These are phyloP conservation scores for Pouteria campechiana DNA, from an alignment of 179 eudicot species.

Conservation along the genomic window DNA sequence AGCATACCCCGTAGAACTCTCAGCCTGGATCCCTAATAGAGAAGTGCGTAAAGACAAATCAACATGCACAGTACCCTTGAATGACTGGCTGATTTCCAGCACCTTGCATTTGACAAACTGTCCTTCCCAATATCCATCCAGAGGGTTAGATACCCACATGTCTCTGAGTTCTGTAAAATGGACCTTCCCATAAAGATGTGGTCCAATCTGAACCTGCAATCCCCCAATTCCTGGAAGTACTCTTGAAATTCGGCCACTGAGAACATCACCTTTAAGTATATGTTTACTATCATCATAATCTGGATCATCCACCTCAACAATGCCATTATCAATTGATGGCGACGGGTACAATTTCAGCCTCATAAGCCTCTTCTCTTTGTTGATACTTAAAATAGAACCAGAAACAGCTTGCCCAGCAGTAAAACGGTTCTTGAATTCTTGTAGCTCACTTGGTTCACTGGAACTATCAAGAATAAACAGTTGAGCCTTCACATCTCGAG, in stretches of 20 bases:
- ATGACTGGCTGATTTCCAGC: slow-evolving; percentile 47
- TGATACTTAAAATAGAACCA: slow-evolving; percentile 46
- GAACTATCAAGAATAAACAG: slow-evolving; percentile 79
- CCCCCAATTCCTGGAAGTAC: slow-evolving; percentile 81
- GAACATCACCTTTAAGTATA: slow-evolving; percentile 42
- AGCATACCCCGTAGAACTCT: slow-evolving; percentile 8
- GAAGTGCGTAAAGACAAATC: slow-evolving; percentile 69
- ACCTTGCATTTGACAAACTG: slow-evolving; percentile 86
- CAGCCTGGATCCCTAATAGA: slow-evolving; percentile 12
- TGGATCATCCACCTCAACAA: slow-evolving; percentile 8
- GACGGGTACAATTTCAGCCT: slow-evolving; percentile 48
- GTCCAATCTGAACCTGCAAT: slow-evolving; percentile 75
- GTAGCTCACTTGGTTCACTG: slow-evolving; percentile 59
- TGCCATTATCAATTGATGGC: slow-evolving; percentile 18
- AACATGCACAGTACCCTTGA: slow-evolving; percentile 50
- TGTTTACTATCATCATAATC: slow-evolving; percentile 22
- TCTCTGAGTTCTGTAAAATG: slow-evolving; percentile 77
- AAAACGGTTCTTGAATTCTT: slow-evolving; percentile 61
- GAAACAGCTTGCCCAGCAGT: slow-evolving; percentile 40
- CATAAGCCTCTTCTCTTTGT: slow-evolving; percentile 50
- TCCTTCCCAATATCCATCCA: slow-evolving; percentile 62
- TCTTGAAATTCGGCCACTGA: slow-evolving; percentile 83
- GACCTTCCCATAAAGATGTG: slow-evolving; percentile 74
- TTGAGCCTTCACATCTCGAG: slow-evolving; percentile 66
- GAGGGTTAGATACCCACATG: slow-evolving; percentile 51